phyloP scores from a whole-genome alignment of 139 green algal genomes.

The Dunaliella primolecta region DNA sequence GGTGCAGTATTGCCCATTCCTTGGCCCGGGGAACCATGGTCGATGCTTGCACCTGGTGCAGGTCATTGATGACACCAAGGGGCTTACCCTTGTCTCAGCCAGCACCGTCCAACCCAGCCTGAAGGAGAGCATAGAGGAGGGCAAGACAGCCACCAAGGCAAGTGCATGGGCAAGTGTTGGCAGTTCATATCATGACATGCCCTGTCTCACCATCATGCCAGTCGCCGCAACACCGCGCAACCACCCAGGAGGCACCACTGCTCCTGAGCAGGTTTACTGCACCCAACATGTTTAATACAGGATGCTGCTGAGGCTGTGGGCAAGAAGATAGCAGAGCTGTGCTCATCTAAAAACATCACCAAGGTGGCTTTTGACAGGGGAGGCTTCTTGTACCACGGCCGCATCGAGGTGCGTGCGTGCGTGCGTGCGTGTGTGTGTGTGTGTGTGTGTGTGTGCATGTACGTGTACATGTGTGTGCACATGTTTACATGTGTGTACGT shows the following conservation, averaged over 20 bases:
- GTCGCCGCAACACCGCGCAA: too few species aligned
- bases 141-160: background rate
- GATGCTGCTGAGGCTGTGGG: constrained; percentile 80
- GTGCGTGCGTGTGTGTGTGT: background rate
- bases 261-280: too few species aligned
- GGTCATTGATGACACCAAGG: constrained; percentile 89
- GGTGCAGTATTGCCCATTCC: too few species aligned
- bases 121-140: constrained; percentile 45
- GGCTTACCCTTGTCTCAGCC: constrained; percentile 77
- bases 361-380: constrained; percentile 92
- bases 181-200: too few species aligned
- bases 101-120: constrained; percentile 75
- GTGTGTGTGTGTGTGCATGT: background rate
- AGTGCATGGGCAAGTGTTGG: too few species aligned
- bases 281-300: too few species aligned
- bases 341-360: constrained; percentile 76
- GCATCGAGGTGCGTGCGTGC: constrained; percentile 63
- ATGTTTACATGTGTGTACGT: background rate
- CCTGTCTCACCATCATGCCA: too few species aligned
- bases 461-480: background rate
- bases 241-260: too few species aligned
- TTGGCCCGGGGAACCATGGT: background rate
- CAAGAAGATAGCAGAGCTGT: constrained; percentile 85
- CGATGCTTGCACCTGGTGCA: constrained; percentile 28
- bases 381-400: constrained; percentile 93